These are phyloP conservation scores for Artemisia annua DNA, from an alignment of 129 eudicot genomes.

Conservation along the genomic window DNA sequence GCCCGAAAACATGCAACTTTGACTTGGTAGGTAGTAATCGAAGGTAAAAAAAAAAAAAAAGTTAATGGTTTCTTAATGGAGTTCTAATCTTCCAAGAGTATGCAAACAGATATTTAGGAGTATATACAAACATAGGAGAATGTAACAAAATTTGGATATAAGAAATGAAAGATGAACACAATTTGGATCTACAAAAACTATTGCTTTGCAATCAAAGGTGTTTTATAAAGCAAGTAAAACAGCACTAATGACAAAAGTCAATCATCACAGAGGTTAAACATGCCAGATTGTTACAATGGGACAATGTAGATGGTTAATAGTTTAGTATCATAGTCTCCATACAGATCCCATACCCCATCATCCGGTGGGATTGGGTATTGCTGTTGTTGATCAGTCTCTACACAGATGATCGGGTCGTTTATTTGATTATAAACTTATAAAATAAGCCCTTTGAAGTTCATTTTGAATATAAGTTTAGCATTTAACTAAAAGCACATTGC, in stretches of 20 bases:
- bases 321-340: too few species aligned
- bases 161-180: background rate
- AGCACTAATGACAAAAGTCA: slow-evolving; percentile 7
- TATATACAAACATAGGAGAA: background rate
- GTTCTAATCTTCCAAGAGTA: background rate
- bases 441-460: too few species aligned
- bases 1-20: background rate
- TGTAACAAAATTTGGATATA: background rate
- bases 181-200: background rate
- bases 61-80: background rate
- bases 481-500: too few species aligned
- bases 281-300: too few species aligned
- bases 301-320: too few species aligned
- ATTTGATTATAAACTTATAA: too few species aligned
- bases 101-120: background rate
- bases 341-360: too few species aligned
- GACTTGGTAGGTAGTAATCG: background rate
- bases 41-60: background rate
- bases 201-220: background rate
- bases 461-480: too few species aligned
- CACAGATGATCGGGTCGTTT: too few species aligned
- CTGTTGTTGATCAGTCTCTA: too few species aligned
- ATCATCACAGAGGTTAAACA: slow-evolving; percentile 3
- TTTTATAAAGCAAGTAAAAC: slow-evolving; percentile 3
- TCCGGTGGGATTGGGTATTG: too few species aligned